A percentile compares a stretch with the other conserved stretches of the same genome.
phyloP scores from a whole-genome alignment of 2,329 filamentous ascomycete genomes.

The Penicillium sp. region DNA sequence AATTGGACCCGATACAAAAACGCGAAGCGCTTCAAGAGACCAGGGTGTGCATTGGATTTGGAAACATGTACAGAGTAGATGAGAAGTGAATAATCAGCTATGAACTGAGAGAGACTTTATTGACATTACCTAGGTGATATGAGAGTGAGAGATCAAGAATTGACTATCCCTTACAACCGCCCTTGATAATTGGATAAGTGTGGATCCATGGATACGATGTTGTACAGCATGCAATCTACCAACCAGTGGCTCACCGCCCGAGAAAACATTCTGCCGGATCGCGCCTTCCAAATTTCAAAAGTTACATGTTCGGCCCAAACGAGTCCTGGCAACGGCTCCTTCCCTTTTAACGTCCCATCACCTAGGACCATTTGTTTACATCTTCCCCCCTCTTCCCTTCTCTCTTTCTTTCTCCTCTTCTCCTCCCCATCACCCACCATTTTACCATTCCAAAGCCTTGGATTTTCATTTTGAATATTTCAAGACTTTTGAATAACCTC shows the following conservation, averaged over 20 bases:
- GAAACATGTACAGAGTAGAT: too few species aligned
- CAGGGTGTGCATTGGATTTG: too few species aligned
- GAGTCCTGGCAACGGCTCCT: not conserved
- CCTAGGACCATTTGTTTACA: slow-evolving; percentile 7
- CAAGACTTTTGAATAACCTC: not conserved
- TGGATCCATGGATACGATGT: not conserved
- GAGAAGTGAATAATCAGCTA: too few species aligned
- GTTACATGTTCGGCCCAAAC: slow-evolving; percentile 2
- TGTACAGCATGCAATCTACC: not conserved
- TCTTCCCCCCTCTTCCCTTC: not conserved
- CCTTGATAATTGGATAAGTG: not conserved
- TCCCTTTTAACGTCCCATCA: not conserved
- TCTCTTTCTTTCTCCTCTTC: not conserved
- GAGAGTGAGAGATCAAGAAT: too few species aligned
- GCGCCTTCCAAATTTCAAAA: slow-evolving; percentile 9
- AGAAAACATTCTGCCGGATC: slow-evolving; percentile 2
- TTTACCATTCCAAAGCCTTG: not conserved
- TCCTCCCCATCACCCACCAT: not conserved
- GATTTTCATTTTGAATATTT: not conserved
- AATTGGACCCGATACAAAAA: too few species aligned
- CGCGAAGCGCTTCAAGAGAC: too few species aligned
- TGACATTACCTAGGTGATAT: too few species aligned
- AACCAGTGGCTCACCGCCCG: too few species aligned
- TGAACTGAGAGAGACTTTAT: too few species aligned
- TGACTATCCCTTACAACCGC: too few species aligned